Conservation (phyloP, 768 basidiomycete genomes). For the Trametopsis cervina region DNA sequence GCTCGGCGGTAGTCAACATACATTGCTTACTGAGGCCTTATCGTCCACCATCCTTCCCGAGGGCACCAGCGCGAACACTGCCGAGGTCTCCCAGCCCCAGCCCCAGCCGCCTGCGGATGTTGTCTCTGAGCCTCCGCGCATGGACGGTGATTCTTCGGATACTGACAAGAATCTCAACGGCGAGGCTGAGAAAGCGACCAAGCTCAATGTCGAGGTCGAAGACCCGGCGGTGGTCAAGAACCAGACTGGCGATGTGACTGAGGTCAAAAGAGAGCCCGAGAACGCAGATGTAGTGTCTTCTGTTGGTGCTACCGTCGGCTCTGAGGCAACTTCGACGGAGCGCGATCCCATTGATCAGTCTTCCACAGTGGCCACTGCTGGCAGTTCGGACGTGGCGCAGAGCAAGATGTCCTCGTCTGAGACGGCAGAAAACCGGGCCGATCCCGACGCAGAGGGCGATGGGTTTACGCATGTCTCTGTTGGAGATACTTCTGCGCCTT, state of each 20-base stretch:
- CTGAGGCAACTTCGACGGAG: background rate
- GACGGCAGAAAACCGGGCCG: too few relatives aligned
- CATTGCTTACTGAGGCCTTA: background rate
- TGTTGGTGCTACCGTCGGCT: background rate
- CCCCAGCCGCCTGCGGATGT: background rate
- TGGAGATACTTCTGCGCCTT: background rate
- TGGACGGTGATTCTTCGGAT: background rate
- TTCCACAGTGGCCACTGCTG: background rate
- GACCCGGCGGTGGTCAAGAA: too few relatives aligned
- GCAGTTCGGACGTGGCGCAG: background rate
- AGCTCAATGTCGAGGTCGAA: too few relatives aligned
- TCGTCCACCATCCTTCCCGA: background rate
- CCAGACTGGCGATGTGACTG: too few relatives aligned
- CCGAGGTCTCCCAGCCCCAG: background rate
- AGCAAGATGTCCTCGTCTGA: background rate
- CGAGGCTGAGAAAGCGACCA: too few relatives aligned
- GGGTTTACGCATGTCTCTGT: background rate
- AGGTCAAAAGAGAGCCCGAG: too few relatives aligned
- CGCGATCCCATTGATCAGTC: background rate
- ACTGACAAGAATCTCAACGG: background rate
- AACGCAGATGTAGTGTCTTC: background rate
- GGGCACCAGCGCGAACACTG: background rate
- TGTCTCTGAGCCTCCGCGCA: background rate
- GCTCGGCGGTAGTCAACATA: background rate
- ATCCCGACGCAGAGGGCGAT: background rate